Evolutionary conservation across 805 yeast genomes (phyloP).

Genomic region (Candida ipomoeae): DNA sequence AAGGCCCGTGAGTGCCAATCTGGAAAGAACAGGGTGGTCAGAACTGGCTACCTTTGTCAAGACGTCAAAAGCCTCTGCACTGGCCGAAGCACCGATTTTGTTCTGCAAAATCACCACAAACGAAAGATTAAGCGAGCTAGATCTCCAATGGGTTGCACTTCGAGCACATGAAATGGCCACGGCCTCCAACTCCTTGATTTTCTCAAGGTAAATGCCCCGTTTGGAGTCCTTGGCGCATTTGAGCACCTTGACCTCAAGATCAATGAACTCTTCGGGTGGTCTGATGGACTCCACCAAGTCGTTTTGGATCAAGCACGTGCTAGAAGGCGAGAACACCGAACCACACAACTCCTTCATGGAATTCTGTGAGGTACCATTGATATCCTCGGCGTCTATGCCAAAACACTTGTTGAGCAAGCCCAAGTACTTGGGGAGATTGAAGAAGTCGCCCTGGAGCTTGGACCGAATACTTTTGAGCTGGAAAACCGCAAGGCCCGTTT

Average conservation of each 20-base stretch:
- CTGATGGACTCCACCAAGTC: conserved; percentile 42
- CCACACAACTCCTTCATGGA: conserved; percentile 39
- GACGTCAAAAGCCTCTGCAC: conserved; percentile 36
- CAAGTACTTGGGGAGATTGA: conserved; percentile 46
- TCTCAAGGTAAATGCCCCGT: conserved; percentile 38
- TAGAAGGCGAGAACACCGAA: conserved; percentile 31
- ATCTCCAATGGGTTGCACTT: conserved; percentile 52
- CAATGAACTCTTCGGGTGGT: conserved; percentile 60
- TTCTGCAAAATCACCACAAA: conserved; percentile 51
- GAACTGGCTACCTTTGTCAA: conserved; percentile 47
- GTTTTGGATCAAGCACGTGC: conserved; percentile 48
- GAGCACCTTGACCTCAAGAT: conserved; percentile 55
- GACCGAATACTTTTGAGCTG: conserved; percentile 53
- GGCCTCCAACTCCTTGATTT: conserved; percentile 43
- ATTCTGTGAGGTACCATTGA: conserved; percentile 51
- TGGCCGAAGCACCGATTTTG: conserved; percentile 45
- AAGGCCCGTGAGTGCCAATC: conserved; percentile 57
- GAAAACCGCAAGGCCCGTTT: conserved; percentile 61
- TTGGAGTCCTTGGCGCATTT: conserved; percentile 60
- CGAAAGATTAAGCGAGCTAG: conserved; percentile 44
- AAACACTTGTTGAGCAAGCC: conserved; percentile 52
- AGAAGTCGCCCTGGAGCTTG: conserved; percentile 55
- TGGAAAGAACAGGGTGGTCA: conserved; percentile 67
- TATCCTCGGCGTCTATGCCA: conserved; percentile 50
- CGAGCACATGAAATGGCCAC: conserved; percentile 24